Base-by-base conservation (phyloP, 2,329 filamentous ascomycete genomes). In the Stemphylium beticola region DNA sequence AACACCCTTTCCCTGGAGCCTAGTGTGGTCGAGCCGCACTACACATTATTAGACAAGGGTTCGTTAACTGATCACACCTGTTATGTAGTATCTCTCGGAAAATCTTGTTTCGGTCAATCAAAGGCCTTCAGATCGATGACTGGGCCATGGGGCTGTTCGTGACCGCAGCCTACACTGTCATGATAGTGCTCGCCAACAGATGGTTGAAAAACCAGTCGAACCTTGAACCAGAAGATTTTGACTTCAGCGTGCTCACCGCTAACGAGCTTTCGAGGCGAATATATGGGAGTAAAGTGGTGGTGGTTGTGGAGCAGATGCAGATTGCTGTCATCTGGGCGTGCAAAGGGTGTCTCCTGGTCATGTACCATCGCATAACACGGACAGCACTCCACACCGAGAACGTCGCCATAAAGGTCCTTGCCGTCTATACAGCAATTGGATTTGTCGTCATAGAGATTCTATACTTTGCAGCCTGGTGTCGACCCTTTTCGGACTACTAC, bases 401-500 rank as follows among this genome's bases (percentile, higher is more conserved):
- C 41, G 36, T 68, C 18, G 61, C 64, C 4, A 69, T 84, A 61
- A 81, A 79, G 49, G 40, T 78, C 7, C 78, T 83, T 2, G 72
- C 76, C 14, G 72, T 45, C 4, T 84, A 83, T 52, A 77, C 82
- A 18, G 75, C 59, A 0, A 39, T 80, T 2, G 77, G 78, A n/a
- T 83, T 82, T 49, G 58, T 83, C 8, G 41, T 62, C 69, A 79
- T 79, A 54, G 81, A 83, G 57, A 58, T 83, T 14, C 71, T 81
- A 2, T 78, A 82, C 42, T 82, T 83, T 60, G 69, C 78, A 9
- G 79, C 78, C 11, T 85, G 83, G 83, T 85, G 83, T 57, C 78
- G 79, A 14, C 82, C 82, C 0, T 81, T 84, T 37, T 55, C 71
- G 4, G 73, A 80, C 39, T 85, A 85, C 62, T 85, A 81, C 78